Evolutionary conservation across 371 early-diverging fungal species (phyloP).

Genomic region (Mortierella sp.): DNA sequence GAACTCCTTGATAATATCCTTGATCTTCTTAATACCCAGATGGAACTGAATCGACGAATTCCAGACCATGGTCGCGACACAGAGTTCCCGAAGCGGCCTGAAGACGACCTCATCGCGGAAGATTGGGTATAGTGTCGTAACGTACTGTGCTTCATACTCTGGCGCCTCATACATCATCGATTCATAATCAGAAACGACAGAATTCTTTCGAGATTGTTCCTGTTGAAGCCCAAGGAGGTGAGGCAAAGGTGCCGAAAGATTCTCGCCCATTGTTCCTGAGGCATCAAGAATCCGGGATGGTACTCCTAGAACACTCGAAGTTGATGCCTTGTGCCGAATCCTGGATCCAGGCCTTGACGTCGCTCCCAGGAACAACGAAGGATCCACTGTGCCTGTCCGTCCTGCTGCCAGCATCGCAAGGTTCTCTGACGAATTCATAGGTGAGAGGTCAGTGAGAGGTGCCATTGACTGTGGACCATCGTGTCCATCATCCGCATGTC

Average conservation of each 20-base stretch:
- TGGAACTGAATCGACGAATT: conserved; percentile 58
- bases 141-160: conserved; percentile 54
- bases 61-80: conserved; percentile 55
- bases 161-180: conserved; percentile 44
- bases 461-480: conserved; percentile 32
- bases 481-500: conserved; percentile 45
- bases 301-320: conserved; percentile 29
- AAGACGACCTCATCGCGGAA: conserved; percentile 53
- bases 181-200: conserved; percentile 55
- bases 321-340: conserved; percentile 44
- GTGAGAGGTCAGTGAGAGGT: conserved; percentile 46
- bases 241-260: conserved; percentile 28
- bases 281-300: conserved; percentile 38
- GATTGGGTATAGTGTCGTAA: conserved; percentile 50
- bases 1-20: conserved; percentile 52
- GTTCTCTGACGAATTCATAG: conserved; percentile 54
- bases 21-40: conserved; percentile 51
- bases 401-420: conserved; percentile 45
- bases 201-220: conserved; percentile 54
- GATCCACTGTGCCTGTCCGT: conserved; percentile 29
- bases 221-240: conserved; percentile 47
- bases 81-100: conserved; percentile 52
- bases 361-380: conserved; percentile 47
- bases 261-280: conserved; percentile 14
- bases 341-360: conserved; percentile 35